Evolutionary conservation across 2,329 filamentous ascomycete genomes (phyloP), one percentile per base, ranked within the genome.

Genomic region (Fragosphaeria purpurea): DNA sequence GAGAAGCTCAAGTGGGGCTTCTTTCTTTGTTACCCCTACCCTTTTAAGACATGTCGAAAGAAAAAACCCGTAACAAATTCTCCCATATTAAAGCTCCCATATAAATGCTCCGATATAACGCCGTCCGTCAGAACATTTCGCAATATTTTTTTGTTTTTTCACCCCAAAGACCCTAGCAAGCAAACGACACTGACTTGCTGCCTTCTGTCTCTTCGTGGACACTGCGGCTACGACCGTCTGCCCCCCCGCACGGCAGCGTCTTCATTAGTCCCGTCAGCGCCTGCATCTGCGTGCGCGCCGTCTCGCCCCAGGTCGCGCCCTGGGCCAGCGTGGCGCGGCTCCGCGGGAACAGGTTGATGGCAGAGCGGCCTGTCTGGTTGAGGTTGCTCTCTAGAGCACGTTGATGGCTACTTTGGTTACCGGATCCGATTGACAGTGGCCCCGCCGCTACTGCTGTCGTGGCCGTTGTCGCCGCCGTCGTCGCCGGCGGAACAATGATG

Each of bases 221-320:
- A 22, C 22, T 22, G 22, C 22, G 22, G 22, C 22, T 22, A 22
- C 3, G 22, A 22, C 22, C 22, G 22, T 22, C 22, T 22, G 22
- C 3, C 22, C 22, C 22, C 22, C 22, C 22, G 22, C 22, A 22
- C 22, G 53, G 53, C 35, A 58, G 41, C 44, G 55, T 56, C 42
- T 49, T 47, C 4, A 52, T 39, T 40, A 58, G 41, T 1, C 47
- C 50, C 10, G 51, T 41, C 41, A 58, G 43, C 38, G 51, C 50
- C 41, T 52, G 49, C 48, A 58, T 46, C 48, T 57, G 53, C 40
- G 46, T 39, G 31, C 50, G 54, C 4, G 55, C 56, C 41, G 52
- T 39, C 32, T 56, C 53, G 35, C 52, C 56, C 56, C 56, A 58
- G 5, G 56, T 57, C 13, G 50, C n/a, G 1, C 52, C 49, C 12